Evolutionary conservation across 2,329 filamentous ascomycete species (phyloP).

Genomic region (Talaromyces funiculosus): DNA sequence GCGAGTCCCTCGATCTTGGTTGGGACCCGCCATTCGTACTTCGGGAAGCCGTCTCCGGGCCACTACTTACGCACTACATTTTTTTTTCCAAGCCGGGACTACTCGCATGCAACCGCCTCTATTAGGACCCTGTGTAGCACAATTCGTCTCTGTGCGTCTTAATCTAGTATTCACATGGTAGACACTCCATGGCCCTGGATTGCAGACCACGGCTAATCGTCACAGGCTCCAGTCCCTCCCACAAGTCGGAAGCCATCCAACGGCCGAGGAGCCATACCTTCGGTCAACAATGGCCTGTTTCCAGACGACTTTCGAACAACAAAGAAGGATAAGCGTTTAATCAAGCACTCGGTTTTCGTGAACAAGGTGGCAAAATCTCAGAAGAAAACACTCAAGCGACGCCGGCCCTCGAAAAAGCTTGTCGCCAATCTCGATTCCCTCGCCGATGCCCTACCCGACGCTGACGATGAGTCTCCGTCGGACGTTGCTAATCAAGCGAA

Average conservation of each 20-base stretch:
- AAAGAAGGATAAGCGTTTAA: constrained; percentile 77
- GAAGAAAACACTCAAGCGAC: constrained; percentile 54
- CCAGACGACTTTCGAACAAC: constrained; percentile 56
- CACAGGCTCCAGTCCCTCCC: constrained; percentile 12
- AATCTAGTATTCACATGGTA: neutral
- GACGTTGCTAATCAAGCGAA: constrained; percentile 51
- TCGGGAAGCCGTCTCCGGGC: neutral
- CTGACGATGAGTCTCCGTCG: constrained; percentile 46
- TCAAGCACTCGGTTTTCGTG: constrained; percentile 76
- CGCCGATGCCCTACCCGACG: constrained; percentile 70
- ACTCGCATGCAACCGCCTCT: neutral
- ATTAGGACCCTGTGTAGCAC: neutral
- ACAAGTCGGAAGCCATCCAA: constrained; percentile 11
- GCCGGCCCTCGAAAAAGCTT: constrained; percentile 71
- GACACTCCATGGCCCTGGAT: neutral
- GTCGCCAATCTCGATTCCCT: constrained; percentile 68
- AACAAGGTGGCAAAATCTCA: constrained; percentile 64
- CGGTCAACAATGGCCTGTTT: constrained; percentile 18
- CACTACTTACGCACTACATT: no score
- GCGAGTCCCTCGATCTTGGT: neutral
- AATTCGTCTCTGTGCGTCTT: neutral
- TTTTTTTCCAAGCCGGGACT: neutral
- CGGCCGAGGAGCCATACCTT: constrained; percentile 13
- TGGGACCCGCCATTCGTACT: neutral
- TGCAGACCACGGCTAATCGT: neutral